These are phyloP conservation scores for Chernovozyma aurita DNA, from an alignment of 1,139 yeast species.

Conservation along the genomic window DNA sequence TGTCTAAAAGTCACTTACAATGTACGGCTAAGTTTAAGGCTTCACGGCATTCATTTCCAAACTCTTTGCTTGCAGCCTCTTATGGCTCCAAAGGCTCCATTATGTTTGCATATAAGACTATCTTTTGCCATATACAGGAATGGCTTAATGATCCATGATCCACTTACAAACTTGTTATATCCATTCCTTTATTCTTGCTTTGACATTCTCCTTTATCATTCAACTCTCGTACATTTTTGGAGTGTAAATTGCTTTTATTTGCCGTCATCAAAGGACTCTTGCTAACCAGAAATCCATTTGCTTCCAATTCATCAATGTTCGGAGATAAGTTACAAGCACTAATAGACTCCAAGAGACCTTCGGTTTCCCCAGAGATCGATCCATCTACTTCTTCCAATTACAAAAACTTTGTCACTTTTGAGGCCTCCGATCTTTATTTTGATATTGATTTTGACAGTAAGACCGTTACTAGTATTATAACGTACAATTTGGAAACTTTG, in stretches of 20 bases:
- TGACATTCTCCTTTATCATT: not conserved
- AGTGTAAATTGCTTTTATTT: not conserved
- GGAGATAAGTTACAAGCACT: not conserved
- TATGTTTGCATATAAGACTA: no score
- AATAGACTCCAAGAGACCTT: conserved; percentile 23
- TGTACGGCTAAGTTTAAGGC: conserved; percentile 4
- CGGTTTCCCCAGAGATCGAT: conserved; percentile 48
- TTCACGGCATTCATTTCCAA: conserved; percentile 6
- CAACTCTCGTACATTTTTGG: not conserved
- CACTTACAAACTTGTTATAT: not conserved
- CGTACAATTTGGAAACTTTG: conserved; percentile 34
- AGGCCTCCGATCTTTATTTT: conserved; percentile 48
- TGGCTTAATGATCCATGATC: not conserved
- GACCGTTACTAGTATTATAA: conserved; percentile 53
- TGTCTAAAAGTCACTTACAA: not conserved
- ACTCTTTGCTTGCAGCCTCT: not conserved
- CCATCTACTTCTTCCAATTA: conserved; percentile 43
- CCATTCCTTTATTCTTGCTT: not conserved
- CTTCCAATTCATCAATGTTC: not conserved
- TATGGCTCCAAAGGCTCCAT: no score
- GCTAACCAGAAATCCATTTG: not conserved
- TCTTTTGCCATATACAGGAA: no score
- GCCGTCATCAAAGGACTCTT: not conserved
- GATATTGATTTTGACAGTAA: conserved; percentile 53
- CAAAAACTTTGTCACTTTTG: conserved; percentile 20